phyloP scores from a whole-genome alignment of 768 basidiomycete species.

The Russula emetica region DNA sequence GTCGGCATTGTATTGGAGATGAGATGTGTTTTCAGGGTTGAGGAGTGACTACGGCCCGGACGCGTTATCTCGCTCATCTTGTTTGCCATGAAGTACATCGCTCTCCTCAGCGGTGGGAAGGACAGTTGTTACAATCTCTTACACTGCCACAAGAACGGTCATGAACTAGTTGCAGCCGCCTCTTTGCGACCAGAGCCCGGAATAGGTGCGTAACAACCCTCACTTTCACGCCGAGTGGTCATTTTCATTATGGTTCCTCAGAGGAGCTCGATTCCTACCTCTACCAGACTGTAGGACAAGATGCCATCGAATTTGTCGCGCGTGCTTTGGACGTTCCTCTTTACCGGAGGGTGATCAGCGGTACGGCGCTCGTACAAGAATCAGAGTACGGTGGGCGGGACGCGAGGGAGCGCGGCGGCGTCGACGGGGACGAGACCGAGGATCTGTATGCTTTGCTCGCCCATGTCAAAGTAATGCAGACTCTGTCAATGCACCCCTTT shows the following conservation, averaged over 20 bases:
- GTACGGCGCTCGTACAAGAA: constrained; percentile 74
- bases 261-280: constrained; percentile 98
- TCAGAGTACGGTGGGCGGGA: constrained; percentile 78
- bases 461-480: constrained; percentile 61
- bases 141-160: constrained; percentile 82
- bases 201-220: constrained; percentile 56
- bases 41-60: constrained; percentile 4
- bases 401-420: constrained; percentile 43
- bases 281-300: constrained; percentile 99
- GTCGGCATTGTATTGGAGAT: constrained; percentile 68
- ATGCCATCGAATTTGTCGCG: constrained; percentile 84
- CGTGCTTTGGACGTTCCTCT: constrained; percentile 82
- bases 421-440: constrained; percentile 90
- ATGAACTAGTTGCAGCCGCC: constrained; percentile 83
- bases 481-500: neutral
- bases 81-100: constrained; percentile 79
- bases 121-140: constrained; percentile 95
- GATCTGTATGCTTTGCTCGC: constrained; percentile 74
- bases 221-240: constrained; percentile 26
- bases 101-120: constrained; percentile 93
- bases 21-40: neutral
- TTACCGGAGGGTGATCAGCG: constrained; percentile 75
- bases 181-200: constrained; percentile 80
- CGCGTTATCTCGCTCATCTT: constrained; percentile 3
- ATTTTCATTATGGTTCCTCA: constrained; percentile 35